Evolutionary conservation across 116 monocot species (phyloP).

Genomic region (Iris pallida): DNA sequence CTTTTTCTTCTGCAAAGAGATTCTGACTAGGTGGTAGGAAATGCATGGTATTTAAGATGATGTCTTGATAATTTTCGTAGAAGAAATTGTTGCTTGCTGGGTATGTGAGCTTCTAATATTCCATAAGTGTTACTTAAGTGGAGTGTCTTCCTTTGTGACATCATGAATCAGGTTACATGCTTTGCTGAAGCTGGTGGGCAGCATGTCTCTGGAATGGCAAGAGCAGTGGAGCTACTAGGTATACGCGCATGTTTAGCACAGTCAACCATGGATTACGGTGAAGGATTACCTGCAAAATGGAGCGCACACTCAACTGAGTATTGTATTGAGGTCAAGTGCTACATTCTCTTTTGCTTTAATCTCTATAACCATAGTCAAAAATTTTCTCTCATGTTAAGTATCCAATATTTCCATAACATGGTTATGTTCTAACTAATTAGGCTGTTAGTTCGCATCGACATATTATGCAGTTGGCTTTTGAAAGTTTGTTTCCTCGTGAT

Average conservation of each 20-base stretch:
- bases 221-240: conserved; percentile 70
- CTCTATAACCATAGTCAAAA: too few relatives aligned
- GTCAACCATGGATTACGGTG: conserved; percentile 83
- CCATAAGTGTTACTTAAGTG: too few relatives aligned
- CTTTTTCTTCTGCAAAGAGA: too few relatives aligned
- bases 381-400: not conserved
- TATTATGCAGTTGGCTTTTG: too few relatives aligned
- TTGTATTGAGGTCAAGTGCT: conserved; percentile 59
- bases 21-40: too few relatives aligned
- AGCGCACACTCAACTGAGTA: conserved; percentile 43
- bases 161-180: conserved; percentile 69
- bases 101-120: too few relatives aligned
- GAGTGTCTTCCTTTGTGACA: too few relatives aligned
- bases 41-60: too few relatives aligned
- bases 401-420: not conserved
- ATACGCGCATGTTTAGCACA: conserved; percentile 76
- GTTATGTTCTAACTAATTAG: not conserved
- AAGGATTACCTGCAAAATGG: conserved; percentile 74
- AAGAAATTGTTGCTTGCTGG: too few relatives aligned
- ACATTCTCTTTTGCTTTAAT: not conserved
- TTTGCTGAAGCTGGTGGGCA: conserved; percentile 97
- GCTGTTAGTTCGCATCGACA: not conserved
- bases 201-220: conserved; percentile 76
- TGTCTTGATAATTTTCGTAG: too few relatives aligned
- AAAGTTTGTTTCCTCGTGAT: too few relatives aligned